phyloP scores from a whole-genome alignment of 2,329 filamentous ascomycete genomes.

The Waltergamsia citrina region DNA sequence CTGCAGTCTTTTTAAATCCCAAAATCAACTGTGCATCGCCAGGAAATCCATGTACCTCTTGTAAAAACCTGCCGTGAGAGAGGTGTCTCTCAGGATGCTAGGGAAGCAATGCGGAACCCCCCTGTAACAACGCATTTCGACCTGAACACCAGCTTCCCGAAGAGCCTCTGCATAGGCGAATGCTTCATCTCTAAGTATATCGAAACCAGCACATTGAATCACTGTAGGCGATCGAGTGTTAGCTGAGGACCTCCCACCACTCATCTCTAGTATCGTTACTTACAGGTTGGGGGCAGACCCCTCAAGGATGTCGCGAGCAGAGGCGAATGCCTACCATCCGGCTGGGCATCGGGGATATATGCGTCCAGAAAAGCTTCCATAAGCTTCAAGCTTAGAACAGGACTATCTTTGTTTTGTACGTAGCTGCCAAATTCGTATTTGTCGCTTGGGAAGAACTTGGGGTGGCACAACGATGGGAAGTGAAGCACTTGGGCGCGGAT shows the following conservation, averaged over 20 bases:
- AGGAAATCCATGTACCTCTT: not conserved
- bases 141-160: slow-evolving; percentile 6
- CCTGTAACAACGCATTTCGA: slow-evolving; percentile 9
- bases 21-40: too few relatives aligned
- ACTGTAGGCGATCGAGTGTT: slow-evolving; percentile 5
- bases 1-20: too few relatives aligned
- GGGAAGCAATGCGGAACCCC: slow-evolving; percentile 14
- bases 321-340: slow-evolving; percentile 12
- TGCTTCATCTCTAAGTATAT: slow-evolving; percentile 10
- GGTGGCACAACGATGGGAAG: slow-evolving; percentile 12
- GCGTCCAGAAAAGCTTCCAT: slow-evolving; percentile 9
- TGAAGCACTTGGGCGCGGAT: slow-evolving; percentile 11
- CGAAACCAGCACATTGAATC: slow-evolving; percentile 10
- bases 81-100: not conserved
- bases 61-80: not conserved
- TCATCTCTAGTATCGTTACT: too few relatives aligned
- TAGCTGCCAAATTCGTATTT: slow-evolving; percentile 14
- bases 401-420: slow-evolving; percentile 9
- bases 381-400: slow-evolving; percentile 4
- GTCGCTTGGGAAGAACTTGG: slow-evolving; percentile 11
- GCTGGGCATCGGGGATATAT: slow-evolving; percentile 4
- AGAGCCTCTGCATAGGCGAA: slow-evolving; percentile 12
- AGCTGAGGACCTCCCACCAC: too few relatives aligned
- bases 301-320: slow-evolving; percentile 8
- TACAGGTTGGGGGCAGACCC: slow-evolving; percentile 10